A percentile compares a stretch with the other conserved stretches of the same genome.
Conservation (phyloP, 257 asterid species). For the Paraleonurus japonicus region DNA sequence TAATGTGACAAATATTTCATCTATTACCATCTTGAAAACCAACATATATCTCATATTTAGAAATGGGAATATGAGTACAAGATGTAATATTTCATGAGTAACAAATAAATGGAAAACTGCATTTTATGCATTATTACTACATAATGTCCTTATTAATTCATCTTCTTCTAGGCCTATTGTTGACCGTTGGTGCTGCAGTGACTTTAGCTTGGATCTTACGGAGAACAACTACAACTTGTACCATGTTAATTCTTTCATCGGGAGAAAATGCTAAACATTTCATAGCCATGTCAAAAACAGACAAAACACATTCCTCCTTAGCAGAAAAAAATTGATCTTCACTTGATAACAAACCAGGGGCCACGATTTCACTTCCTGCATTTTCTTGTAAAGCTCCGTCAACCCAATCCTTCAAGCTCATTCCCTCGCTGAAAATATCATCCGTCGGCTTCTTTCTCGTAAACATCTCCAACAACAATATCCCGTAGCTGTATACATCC, state of each 20-base stretch:
- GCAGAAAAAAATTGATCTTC: constrained; percentile 8
- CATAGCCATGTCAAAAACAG: constrained; percentile 17
- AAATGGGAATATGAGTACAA: too few relatives aligned
- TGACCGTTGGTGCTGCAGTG: too few relatives aligned
- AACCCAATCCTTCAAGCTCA: too few relatives aligned
- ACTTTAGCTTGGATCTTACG: background rate
- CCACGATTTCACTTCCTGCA: constrained; percentile 24
- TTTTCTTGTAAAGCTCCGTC: too few relatives aligned
- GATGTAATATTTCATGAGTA: too few relatives aligned
- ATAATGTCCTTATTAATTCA: background rate
- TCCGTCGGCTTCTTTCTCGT: too few relatives aligned
- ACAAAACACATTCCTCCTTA: constrained; percentile 22
- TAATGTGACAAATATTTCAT: too few relatives aligned
- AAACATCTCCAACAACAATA: background rate
- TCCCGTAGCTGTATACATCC: background rate
- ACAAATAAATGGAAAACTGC: background rate
- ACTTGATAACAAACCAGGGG: constrained; percentile 18
- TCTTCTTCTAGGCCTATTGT: too few relatives aligned
- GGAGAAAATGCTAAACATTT: constrained; percentile 26
- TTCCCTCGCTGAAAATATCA: too few relatives aligned
- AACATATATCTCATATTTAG: too few relatives aligned
- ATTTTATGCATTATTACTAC: too few relatives aligned
- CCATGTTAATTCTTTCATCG: constrained; percentile 28
- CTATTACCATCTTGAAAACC: too few relatives aligned
- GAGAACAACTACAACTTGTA: constrained; percentile 2